Evolutionary conservation across 768 basidiomycete species (phyloP), one percentile per base, ranked within the genome.

Genomic region (Tephrocybe sp.): DNA sequence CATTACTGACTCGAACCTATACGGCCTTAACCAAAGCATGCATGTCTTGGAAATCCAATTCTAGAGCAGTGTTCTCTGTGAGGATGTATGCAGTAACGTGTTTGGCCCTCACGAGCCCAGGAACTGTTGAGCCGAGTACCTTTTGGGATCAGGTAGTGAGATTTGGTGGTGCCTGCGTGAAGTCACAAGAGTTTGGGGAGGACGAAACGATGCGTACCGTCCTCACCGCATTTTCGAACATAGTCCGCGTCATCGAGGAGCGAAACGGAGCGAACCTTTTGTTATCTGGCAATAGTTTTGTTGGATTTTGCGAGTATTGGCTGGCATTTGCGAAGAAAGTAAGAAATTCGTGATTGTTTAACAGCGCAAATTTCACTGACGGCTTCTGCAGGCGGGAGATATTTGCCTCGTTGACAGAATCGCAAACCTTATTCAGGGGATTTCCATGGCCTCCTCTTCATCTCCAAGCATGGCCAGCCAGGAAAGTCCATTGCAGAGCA

Each of bases 81-180:
- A 73, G 64, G 65, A 76, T 63, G 66, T 86, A 70, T 65, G 79
- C 63, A 60, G 68, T 74, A 54, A 78, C 58, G 50, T 85, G 67
- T 63, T 65, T 74, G 53, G 69, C 68, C 9, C 69, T 72, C 48
- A 79, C 83, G 4, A 73, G 76, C 9, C 62, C 73, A 21, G 72
- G 79, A 25, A 72, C 78, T 32, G 58, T 79, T 23, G 74, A 79
- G 41, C 66, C 83, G 2, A 69, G 70, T 41, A 77, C 75, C 0
- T 86, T 90, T 62, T 90, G 89, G 89, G 83, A 86, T 41, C 90
- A 91, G 59, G 73, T 64, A 23, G 72, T 73, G 50, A 83, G 78
- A 56, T 80, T 73, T 60, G 72, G 73, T 18, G 71, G 63, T 12
- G 64, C 73, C n/a, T 79, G 77, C 47, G 68, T 76, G 28, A 77